Evolutionary conservation across 352 stramenopile genomes (phyloP), one percentile per base, ranked within the genome.

Genomic region (Phytophthora pini): DNA sequence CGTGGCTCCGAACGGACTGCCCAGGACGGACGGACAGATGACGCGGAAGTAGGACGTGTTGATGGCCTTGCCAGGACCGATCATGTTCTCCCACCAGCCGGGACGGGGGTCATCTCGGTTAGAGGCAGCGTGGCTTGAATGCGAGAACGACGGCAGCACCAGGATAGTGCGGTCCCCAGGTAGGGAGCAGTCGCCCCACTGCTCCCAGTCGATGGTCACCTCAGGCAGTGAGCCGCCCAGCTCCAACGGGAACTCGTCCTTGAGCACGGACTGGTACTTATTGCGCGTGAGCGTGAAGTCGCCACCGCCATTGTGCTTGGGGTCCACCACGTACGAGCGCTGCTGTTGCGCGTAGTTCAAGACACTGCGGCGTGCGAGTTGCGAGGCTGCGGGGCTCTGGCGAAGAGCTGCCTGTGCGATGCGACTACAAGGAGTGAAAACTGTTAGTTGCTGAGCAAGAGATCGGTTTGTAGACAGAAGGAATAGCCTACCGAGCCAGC

Each of bases 1-100:
- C 0, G 88, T 96, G 22, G 88, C 90, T 13, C 89, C 86, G 32
- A 92, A 95, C 15, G 89, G 89, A 60, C 87, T 95, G 38, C 89
- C 89, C 44, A 97, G 79, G 15, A 91, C 84, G 0, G 84, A 93
- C 13, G 87, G 80, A 45, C 85, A 94, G 54, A 96, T 94, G 32
- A 97, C 88, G 39, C 86, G 87, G 54, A 95, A 97, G 71, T 84
- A 90, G 20, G 89, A 94, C 61, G 87, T 96, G 72, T 94, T 93
- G 70, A 96, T 94, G 56, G 82, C 82, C 48, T 92, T 90, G 41
- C 87, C 86, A 6, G 87, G 88, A 20, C 89, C 89, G 27, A 97
- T 82, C 79, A 96, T 92, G 68, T 93, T 90, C 56, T 94, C 74
- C 89, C 89, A 97, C 89, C 89, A 97, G 8, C 88, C 89, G 0